Evolutionary conservation across 441 rosid genomes (phyloP).

Genomic region (Pelargonium citronellum): DNA sequence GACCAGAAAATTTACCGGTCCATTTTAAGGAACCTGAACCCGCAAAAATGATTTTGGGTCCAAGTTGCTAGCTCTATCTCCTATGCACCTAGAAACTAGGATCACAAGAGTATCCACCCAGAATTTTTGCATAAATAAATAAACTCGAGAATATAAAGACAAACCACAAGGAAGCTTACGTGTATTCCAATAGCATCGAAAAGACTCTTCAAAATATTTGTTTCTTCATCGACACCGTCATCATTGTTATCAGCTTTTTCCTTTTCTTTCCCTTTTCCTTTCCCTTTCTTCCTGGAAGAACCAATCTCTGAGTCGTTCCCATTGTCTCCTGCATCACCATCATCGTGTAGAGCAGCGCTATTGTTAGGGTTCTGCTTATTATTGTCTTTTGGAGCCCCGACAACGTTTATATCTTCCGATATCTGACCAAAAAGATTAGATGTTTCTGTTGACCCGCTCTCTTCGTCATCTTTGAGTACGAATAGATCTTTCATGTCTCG

Average conservation of each 20-base stretch:
- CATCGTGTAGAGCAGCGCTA: constrained; percentile 23
- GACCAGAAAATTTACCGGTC: no score
- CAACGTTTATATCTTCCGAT: constrained; percentile 56
- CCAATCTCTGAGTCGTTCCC: constrained; percentile 27
- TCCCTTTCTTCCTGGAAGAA: constrained; percentile 35
- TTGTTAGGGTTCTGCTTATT: constrained; percentile 23
- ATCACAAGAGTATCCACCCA: no score
- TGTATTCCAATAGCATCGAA: constrained; percentile 83
- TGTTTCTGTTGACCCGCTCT: constrained; percentile 68
- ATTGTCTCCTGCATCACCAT: constrained; percentile 25
- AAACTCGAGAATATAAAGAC: neutral
- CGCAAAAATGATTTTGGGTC: no score
- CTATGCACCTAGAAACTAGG: no score
- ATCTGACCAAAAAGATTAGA: constrained; percentile 81
- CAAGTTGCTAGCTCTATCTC: no score
- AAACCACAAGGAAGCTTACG: constrained; percentile 42
- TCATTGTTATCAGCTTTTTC: constrained; percentile 39
- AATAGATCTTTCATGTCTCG: constrained; percentile 96
- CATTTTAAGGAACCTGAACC: no score
- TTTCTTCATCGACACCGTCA: constrained; percentile 58
- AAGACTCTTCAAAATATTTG: constrained; percentile 68
- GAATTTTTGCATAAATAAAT: no score
- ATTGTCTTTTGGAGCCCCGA: constrained; percentile 44
- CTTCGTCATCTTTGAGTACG: constrained; percentile 60
- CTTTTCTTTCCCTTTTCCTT: constrained; percentile 15